Evolutionary conservation across 495 filamentous ascomycete species (phyloP).

Genomic region (Lasiosphaeriaceae sp.): DNA sequence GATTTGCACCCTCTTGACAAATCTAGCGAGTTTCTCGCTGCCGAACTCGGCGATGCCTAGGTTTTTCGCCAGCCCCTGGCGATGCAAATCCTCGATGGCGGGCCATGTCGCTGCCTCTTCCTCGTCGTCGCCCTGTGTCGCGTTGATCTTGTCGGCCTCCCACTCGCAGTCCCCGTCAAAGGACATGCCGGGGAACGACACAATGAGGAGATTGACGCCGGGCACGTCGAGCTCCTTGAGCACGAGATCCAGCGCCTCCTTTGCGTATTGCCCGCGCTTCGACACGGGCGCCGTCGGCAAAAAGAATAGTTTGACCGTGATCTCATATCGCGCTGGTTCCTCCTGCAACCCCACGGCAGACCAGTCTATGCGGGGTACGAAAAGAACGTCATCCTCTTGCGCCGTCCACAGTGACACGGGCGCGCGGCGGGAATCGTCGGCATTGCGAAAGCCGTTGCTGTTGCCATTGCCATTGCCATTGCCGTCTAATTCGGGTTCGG

Average conservation of each 20-base stretch:
- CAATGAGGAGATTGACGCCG: constrained; percentile 82
- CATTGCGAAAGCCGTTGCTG: constrained; percentile 20
- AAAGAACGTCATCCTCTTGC: constrained; percentile 55
- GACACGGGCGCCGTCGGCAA: constrained; percentile 63
- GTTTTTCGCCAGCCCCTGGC: constrained; percentile 63
- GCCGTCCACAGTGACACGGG: constrained; percentile 59
- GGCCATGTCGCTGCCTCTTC: constrained; percentile 64
- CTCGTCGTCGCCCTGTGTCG: constrained; percentile 57
- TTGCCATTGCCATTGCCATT: constrained; percentile 44
- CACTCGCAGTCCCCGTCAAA: constrained; percentile 92
- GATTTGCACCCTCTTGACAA: constrained; percentile 56
- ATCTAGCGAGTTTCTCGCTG: constrained; percentile 64
- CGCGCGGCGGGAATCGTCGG: constrained; percentile 20
- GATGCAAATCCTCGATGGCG: constrained; percentile 69
- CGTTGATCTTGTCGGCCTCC: constrained; percentile 62
- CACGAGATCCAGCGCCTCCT: constrained; percentile 75
- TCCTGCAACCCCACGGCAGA: constrained; percentile 66
- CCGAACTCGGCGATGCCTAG: constrained; percentile 91
- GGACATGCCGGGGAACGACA: constrained; percentile 87
- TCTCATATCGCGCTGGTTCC: constrained; percentile 78
- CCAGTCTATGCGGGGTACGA: constrained; percentile 75
- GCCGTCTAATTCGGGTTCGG: constrained; percentile 42
- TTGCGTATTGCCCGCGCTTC: constrained; percentile 60
- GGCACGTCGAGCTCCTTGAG: constrained; percentile 69
- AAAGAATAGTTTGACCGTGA: constrained; percentile 92